A percentile compares a stretch with the other conserved stretches of the same genome.
These are phyloP conservation scores for Kernera saxatilis DNA, from an alignment of 345 rosid genomes.

Conservation along the genomic window DNA sequence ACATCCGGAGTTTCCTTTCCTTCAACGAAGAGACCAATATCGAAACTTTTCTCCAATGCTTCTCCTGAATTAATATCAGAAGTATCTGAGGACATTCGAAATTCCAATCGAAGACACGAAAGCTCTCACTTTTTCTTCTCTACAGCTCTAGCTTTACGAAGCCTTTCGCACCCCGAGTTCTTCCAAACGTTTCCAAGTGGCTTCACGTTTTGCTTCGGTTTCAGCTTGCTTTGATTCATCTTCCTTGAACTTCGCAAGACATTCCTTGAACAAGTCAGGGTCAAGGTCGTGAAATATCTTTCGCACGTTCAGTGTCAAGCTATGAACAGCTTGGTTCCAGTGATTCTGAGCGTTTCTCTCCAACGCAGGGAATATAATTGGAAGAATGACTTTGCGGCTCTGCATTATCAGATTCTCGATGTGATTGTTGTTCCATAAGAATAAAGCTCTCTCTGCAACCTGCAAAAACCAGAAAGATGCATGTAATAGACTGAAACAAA, in stretches of 20 bases:
- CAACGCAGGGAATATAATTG: conserved; percentile 57
- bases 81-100: conserved; percentile 2
- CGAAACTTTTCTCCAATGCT: conserved; percentile 10
- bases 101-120: conserved; percentile 2
- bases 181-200: conserved; percentile 64
- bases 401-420: conserved; percentile 61
- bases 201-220: conserved; percentile 43
- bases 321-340: conserved; percentile 73
- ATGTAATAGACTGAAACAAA: conserved; percentile 9
- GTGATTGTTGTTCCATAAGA: conserved; percentile 73
- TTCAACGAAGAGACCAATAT: conserved; percentile 7
- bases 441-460: conserved; percentile 76
- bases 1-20: conserved; percentile 24
- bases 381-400: conserved; percentile 54
- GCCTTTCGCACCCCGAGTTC: conserved; percentile 39
- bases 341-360: conserved; percentile 60
- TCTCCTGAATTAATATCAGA: conserved; percentile 15
- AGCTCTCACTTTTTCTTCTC: conserved; percentile 5
- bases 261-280: conserved; percentile 58
- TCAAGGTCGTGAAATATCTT: conserved; percentile 63
- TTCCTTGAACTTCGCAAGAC: conserved; percentile 49
- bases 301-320: conserved; percentile 59
- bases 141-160: conserved; percentile 19
- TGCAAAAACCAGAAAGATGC: conserved; percentile 21
- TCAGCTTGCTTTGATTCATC: conserved; percentile 48